Percentiles rank a stretch among this genome's conserved stretches.
Conservation (phyloP, 768 basidiomycete genomes). For the Boletus sp. region DNA sequence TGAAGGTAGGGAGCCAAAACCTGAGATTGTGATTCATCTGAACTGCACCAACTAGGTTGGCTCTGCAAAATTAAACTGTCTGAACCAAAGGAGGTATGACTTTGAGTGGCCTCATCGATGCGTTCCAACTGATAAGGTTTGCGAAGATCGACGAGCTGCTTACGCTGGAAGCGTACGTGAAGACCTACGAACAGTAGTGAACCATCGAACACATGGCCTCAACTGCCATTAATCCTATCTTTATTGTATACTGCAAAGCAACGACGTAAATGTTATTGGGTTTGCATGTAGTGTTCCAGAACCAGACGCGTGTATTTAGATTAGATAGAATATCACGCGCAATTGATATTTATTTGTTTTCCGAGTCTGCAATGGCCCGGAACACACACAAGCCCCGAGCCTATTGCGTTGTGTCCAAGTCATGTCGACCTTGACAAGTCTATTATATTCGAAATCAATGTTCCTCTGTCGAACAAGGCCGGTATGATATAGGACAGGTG, state of each 20-base stretch:
- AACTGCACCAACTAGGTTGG: conserved; percentile 64
- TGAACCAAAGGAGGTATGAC: conserved; percentile 68
- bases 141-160: conserved; percentile 68
- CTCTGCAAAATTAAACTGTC: conserved; percentile 89
- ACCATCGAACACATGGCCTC: conserved; percentile 16
- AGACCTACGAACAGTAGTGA: conserved; percentile 47
- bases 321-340: conserved; percentile 2
- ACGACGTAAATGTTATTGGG: neutral
- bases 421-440: too few relatives aligned
- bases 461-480: too few relatives aligned
- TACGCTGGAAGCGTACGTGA: conserved; percentile 72
- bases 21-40: neutral
- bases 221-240: conserved; percentile 17
- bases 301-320: conserved; percentile 12
- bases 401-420: too few relatives aligned
- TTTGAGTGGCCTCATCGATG: neutral
- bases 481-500: too few relatives aligned
- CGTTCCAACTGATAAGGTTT: neutral
- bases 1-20: conserved; percentile 53
- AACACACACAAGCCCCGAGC: too few relatives aligned
- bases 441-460: too few relatives aligned
- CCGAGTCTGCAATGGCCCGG: too few relatives aligned
- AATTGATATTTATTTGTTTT: too few relatives aligned
- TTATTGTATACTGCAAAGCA: conserved; percentile 2
- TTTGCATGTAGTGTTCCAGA: neutral